Conservation (phyloP, 495 filamentous ascomycete genomes). For the Trypethelium eluteriae region DNA sequence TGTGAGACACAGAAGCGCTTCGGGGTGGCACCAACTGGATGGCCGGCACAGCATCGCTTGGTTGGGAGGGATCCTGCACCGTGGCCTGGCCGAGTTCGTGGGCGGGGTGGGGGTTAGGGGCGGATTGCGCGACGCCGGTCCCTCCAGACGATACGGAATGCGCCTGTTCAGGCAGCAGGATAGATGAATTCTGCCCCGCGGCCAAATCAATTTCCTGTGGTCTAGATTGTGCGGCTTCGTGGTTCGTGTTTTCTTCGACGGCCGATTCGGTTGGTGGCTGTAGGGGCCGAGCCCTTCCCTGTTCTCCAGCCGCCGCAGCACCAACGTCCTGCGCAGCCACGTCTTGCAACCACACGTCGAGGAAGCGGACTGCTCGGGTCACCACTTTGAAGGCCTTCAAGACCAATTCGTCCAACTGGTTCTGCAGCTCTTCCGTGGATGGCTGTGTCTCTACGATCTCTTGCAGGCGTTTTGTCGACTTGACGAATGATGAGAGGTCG, state of each 20-base stretch:
- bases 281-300: neutral
- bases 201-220: neutral
- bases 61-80: neutral
- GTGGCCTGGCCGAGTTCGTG: neutral
- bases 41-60: neutral
- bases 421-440: slow-evolving; percentile 52
- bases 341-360: slow-evolving; percentile 82
- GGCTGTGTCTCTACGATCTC: slow-evolving; percentile 47
- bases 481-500: slow-evolving; percentile 82
- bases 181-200: neutral
- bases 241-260: neutral
- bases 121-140: slow-evolving; percentile 2
- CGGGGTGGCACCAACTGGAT: slow-evolving; percentile 28
- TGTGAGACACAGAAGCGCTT: slow-evolving; percentile 50
- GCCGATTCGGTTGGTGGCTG: neutral
- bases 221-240: neutral
- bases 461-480: slow-evolving; percentile 74
- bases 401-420: slow-evolving; percentile 83
- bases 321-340: neutral
- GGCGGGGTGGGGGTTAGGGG: slow-evolving; percentile 6
- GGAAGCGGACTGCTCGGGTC: slow-evolving; percentile 79
- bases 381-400: slow-evolving; percentile 89
- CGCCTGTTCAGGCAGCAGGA: neutral
- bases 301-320: neutral
- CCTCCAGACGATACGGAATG: neutral